Evolutionary conservation across 768 basidiomycete genomes (phyloP).

Genomic region (Cystofilobasidium capitatum): DNA sequence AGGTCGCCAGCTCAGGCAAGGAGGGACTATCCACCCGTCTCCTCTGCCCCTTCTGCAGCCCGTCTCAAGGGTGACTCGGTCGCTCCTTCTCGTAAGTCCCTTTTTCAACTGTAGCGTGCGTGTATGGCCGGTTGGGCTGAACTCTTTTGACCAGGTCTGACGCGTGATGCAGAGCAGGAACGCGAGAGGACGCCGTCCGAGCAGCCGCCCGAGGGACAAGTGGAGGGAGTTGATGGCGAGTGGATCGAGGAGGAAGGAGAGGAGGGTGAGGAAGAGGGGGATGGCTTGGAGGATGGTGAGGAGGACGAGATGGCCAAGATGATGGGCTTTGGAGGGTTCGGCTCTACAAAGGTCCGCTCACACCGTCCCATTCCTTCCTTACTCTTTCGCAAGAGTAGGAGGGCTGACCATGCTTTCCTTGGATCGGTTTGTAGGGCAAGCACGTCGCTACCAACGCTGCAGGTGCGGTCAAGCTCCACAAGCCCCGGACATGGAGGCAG

Average conservation of each 20-base stretch:
- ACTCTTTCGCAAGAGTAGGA: not conserved
- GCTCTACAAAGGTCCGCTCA: slow-evolving; percentile 64
- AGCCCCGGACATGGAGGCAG: slow-evolving; percentile 84
- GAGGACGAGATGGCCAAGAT: slow-evolving; percentile 74
- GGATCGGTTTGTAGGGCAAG: slow-evolving; percentile 55
- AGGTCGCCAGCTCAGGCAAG: no score
- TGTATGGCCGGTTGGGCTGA: no score
- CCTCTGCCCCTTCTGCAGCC: no score
- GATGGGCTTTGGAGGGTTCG: slow-evolving; percentile 86
- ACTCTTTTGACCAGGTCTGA: no score
- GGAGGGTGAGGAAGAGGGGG: slow-evolving; percentile 51
- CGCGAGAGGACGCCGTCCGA: not conserved
- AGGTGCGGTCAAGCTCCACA: slow-evolving; percentile 42
- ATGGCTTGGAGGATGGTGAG: slow-evolving; percentile 45
- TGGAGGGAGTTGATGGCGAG: slow-evolving; percentile 30
- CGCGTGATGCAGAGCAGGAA: no score
- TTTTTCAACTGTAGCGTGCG: no score
- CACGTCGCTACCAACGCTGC: slow-evolving; percentile 42
- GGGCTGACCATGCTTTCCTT: slow-evolving; percentile 45
- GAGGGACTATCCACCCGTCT: no score
- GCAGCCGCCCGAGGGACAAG: slow-evolving; percentile 36
- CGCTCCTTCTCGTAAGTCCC: no score
- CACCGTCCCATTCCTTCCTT: not conserved
- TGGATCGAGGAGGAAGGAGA: slow-evolving; percentile 46
- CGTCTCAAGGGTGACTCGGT: no score